Evolutionary conservation across 371 early-diverging fungal genomes (phyloP).

Genomic region (Entomophthora muscae): DNA sequence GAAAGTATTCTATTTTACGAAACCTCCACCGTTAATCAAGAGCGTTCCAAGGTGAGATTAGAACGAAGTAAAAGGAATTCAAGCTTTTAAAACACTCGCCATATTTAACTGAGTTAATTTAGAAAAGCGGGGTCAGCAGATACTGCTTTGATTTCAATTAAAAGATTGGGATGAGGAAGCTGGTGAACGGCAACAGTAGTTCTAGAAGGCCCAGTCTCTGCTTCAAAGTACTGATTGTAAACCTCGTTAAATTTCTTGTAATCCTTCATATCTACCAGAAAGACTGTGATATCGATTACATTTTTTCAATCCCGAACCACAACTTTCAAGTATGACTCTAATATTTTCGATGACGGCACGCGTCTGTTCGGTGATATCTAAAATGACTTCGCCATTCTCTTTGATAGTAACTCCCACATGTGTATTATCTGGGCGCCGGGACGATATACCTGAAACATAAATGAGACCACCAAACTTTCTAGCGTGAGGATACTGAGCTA

Average conservation of each 20-base stretch:
- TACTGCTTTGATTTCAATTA: conserved; percentile 32
- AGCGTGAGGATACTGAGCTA: conserved; percentile 48
- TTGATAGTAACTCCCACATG: conserved; percentile 25
- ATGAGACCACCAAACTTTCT: conserved; percentile 28
- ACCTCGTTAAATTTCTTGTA: conserved; percentile 40
- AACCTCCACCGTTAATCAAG: no score
- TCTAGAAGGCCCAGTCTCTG: conserved; percentile 26
- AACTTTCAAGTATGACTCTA: conserved; percentile 24
- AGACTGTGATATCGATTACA: conserved; percentile 43
- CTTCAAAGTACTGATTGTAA: conserved; percentile 29
- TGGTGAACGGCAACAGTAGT: conserved; percentile 29
- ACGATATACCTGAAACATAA: conserved; percentile 41
- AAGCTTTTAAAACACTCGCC: no score
- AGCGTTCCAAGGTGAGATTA: no score
- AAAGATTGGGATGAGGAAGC: conserved; percentile 25
- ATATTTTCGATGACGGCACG: conserved; percentile 43
- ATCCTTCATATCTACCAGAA: conserved; percentile 43
- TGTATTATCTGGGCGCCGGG: conserved; percentile 35
- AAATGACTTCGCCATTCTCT: conserved; percentile 25
- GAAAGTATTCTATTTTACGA: no score
- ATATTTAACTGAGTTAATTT: no score
- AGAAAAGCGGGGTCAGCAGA: conserved; percentile 15
- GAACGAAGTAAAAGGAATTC: no score
- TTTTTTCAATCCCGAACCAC: conserved; percentile 27
- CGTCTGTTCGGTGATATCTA: conserved; percentile 38